Conservation (phyloP, 805 yeast species). For the Hanseniaspora clermontiae region DNA sequence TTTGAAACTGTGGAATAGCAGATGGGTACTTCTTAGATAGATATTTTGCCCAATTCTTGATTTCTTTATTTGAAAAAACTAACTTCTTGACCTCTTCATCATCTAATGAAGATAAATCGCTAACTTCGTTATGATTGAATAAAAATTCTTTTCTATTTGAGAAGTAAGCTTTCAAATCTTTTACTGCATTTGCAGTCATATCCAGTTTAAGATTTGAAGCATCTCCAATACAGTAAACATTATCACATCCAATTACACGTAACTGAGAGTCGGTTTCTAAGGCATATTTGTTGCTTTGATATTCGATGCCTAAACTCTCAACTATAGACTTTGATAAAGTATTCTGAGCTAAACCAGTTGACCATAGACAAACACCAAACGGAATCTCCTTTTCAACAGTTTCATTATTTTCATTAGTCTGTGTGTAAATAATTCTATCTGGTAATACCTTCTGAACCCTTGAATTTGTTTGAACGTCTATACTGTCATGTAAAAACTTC, state of each 20-base stretch:
- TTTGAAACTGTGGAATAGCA: constrained; percentile 42
- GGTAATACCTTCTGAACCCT: constrained; percentile 47
- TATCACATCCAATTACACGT: constrained; percentile 58
- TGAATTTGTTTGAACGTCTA: constrained; percentile 51
- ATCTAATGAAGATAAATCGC: constrained; percentile 14
- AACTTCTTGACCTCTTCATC: constrained; percentile 24
- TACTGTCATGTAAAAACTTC: constrained; percentile 48
- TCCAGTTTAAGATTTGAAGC: constrained; percentile 55
- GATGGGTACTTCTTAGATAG: constrained; percentile 44
- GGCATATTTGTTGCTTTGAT: constrained; percentile 54
- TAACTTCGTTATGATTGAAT: constrained; percentile 40
- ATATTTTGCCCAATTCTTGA: constrained; percentile 36
- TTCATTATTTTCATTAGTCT: constrained; percentile 28
- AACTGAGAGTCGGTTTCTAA: constrained; percentile 64
- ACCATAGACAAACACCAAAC: constrained; percentile 61
- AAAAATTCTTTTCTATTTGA: constrained; percentile 25
- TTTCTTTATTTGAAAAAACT: constrained; percentile 36
- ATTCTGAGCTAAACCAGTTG: constrained; percentile 60
- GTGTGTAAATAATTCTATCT: constrained; percentile 47
- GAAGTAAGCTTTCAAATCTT: constrained; percentile 30
- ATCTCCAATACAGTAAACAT: constrained; percentile 61
- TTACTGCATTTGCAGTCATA: constrained; percentile 42
- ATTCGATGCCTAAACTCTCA: constrained; percentile 31
- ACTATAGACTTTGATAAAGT: constrained; percentile 48
- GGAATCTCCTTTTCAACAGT: constrained; percentile 32